Evolutionary conservation across 2,329 filamentous ascomycete species (phyloP).

Genomic region (Bipolaris victoriae): DNA sequence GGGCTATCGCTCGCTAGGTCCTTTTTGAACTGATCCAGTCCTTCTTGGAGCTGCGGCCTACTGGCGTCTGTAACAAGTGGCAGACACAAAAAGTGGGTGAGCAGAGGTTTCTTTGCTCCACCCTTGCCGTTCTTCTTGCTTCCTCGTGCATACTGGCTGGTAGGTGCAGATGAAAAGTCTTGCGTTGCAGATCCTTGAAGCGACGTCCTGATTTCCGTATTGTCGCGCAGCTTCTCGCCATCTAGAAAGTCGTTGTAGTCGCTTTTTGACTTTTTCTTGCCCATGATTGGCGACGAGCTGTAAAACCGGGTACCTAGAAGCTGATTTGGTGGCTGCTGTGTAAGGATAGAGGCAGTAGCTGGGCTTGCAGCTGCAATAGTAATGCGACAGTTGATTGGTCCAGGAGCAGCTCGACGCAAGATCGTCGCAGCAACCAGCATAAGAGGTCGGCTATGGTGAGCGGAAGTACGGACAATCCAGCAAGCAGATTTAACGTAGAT

Average conservation of each 20-base stretch:
- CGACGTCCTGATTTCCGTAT: slow-evolving; percentile 32
- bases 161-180: slow-evolving; percentile 20
- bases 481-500: neutral
- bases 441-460: neutral
- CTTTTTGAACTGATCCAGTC: slow-evolving; percentile 65
- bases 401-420: slow-evolving; percentile 1
- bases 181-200: slow-evolving; percentile 23
- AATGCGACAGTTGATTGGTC: slow-evolving; percentile 13
- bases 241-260: slow-evolving; percentile 47
- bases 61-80: slow-evolving; percentile 70
- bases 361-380: slow-evolving; percentile 1
- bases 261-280: slow-evolving; percentile 35
- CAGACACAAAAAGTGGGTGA: slow-evolving; percentile 79
- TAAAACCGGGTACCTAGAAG: neutral
- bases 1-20: slow-evolving; percentile 51
- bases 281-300: slow-evolving; percentile 27
- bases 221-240: slow-evolving; percentile 41
- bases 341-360: neutral
- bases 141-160: slow-evolving; percentile 13
- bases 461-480: neutral
- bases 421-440: slow-evolving; percentile 13
- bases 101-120: slow-evolving; percentile 50
- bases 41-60: slow-evolving; percentile 68
- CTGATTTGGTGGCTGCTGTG: neutral
- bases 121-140: slow-evolving; percentile 20